Percentiles rank a stretch among this genome's conserved stretches.
Evolutionary conservation across 1,284 basidiomycete genomes (phyloP).

Genomic region (Trametes versicolor): DNA sequence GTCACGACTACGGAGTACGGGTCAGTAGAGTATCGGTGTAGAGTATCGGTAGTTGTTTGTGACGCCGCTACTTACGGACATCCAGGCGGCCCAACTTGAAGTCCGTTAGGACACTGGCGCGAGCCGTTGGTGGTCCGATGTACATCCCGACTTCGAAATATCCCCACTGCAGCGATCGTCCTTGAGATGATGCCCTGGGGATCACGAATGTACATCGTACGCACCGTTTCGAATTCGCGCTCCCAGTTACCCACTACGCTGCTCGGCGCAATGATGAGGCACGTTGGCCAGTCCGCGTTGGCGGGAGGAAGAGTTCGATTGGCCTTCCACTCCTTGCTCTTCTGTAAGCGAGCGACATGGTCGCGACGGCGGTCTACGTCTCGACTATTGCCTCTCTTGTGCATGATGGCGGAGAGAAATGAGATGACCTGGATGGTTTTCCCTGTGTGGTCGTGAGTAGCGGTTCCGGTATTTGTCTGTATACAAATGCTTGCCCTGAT

Average conservation of each 20-base stretch:
- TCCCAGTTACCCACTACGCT: slow-evolving; percentile 86
- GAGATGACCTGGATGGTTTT: slow-evolving; percentile 92
- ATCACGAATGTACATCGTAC: slow-evolving; percentile 33
- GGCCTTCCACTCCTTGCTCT: slow-evolving; percentile 62
- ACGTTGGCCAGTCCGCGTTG: slow-evolving; percentile 80
- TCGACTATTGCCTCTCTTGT: slow-evolving; percentile 69
- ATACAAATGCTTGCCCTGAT: slow-evolving; percentile 15
- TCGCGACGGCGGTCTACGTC: slow-evolving; percentile 71
- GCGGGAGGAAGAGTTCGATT: slow-evolving; percentile 66
- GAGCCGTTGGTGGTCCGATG: slow-evolving; percentile 57
- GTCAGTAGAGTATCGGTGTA: not conserved
- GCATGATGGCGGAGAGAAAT: slow-evolving; percentile 88
- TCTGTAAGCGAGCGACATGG: slow-evolving; percentile 71
- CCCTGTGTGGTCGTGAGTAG: slow-evolving; percentile 47
- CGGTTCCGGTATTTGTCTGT: not conserved
- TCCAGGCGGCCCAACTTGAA: slow-evolving; percentile 82
- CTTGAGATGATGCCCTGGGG: not conserved
- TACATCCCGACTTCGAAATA: slow-evolving; percentile 84
- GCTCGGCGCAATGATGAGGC: slow-evolving; percentile 82
- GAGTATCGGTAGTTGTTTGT: not conserved
- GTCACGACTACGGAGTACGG: slow-evolving; percentile 65
- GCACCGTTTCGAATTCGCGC: slow-evolving; percentile 76
- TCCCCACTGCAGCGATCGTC: slow-evolving; percentile 63
- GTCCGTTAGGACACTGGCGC: slow-evolving; percentile 65
- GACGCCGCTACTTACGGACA: slow-evolving; percentile 59